Conservation (phyloP, 768 basidiomycete genomes). For the Leccinum barrowsii region DNA sequence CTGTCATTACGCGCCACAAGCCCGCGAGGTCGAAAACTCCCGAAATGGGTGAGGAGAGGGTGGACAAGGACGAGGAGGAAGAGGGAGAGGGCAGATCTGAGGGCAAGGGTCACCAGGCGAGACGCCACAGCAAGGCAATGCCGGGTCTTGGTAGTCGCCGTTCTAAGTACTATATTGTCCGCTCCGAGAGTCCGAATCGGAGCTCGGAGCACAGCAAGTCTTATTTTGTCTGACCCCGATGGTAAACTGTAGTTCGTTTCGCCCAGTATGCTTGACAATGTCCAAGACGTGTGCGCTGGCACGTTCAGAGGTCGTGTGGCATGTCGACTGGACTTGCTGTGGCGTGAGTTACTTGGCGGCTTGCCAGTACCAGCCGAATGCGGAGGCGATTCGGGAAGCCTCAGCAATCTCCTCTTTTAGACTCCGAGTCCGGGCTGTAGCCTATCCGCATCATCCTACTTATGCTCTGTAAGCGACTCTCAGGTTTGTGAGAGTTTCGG, state of each 20-base stretch:
- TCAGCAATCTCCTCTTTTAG: too few species aligned
- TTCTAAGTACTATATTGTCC: background rate
- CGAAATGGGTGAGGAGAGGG: too few species aligned
- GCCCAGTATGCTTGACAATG: background rate
- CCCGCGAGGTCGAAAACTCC: background rate
- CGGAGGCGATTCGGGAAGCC: too few species aligned
- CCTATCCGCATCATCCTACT: too few species aligned
- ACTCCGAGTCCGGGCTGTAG: too few species aligned
- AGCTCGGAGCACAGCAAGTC: background rate
- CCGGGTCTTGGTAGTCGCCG: background rate
- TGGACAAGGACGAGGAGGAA: background rate
- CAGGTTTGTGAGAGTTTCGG: background rate
- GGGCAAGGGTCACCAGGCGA: too few species aligned
- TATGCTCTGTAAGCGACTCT: background rate
- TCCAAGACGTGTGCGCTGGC: background rate
- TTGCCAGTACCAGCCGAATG: too few species aligned
- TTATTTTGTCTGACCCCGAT: too few species aligned
- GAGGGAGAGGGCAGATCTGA: too few species aligned
- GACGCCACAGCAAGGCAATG: background rate
- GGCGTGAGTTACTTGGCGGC: too few species aligned
- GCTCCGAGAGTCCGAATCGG: background rate
- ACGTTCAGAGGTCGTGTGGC: background rate
- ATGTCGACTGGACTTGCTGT: background rate
- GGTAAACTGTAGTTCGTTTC: background rate
- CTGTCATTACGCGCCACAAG: background rate